These are phyloP conservation scores for Talaromyces proteolyticus DNA, from an alignment of 495 filamentous ascomycete genomes.

Conservation along the genomic window DNA sequence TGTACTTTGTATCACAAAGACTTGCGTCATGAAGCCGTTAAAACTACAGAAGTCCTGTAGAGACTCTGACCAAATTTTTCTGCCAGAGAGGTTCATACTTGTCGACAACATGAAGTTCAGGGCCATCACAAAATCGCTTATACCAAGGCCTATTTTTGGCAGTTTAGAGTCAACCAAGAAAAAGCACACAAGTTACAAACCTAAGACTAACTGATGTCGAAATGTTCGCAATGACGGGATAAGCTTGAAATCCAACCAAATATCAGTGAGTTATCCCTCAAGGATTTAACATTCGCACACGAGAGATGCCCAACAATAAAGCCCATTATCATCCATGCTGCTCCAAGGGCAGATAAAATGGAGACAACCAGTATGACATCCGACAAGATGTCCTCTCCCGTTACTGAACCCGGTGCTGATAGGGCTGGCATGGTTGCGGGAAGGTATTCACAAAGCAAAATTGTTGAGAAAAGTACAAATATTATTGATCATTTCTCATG, in stretches of 20 bases:
- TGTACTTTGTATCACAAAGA: conserved; percentile 6
- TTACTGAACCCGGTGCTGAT: not conserved
- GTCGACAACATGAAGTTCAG: conserved; percentile 2
- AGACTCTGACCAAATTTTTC: conserved; percentile 1
- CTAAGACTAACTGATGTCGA: conserved; percentile 1
- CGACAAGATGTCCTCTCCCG: not conserved
- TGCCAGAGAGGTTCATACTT: not conserved
- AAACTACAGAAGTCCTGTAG: not conserved
- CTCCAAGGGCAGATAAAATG: conserved; percentile 1
- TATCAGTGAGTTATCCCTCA: not conserved
- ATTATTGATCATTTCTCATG: no score
- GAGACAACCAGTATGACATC: conserved; percentile 4
- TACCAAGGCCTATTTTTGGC: not conserved
- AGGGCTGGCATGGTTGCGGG: conserved; percentile 1
- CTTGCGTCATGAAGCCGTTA: conserved; percentile 4
- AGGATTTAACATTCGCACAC: not conserved
- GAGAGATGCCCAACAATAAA: not conserved
- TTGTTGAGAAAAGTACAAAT: no score
- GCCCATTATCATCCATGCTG: conserved; percentile 2
- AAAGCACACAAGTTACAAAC: not conserved
- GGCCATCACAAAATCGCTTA: conserved; percentile 3
- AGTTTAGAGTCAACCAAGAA: not conserved
- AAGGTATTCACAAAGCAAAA: no score
- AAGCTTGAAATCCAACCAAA: not conserved
- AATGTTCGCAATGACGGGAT: conserved; percentile 2